Evolutionary conservation across 306 rosid species (phyloP), one percentile per base, ranked within the genome.

Genomic region (Glycyrrhiza uralensis): DNA sequence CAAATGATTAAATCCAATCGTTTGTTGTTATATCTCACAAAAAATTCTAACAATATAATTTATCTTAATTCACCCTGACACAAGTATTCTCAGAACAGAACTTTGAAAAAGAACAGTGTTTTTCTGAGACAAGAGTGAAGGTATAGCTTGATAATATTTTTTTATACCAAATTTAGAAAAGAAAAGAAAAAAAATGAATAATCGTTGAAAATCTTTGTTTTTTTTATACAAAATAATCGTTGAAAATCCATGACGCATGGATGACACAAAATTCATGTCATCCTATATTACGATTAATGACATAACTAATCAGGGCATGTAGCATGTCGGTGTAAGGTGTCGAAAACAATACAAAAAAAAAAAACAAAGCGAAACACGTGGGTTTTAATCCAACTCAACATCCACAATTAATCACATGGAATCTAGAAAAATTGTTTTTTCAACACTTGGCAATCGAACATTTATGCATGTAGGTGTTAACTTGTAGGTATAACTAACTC

Each of bases 181-280:
- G n/a, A n/a, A n/a, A n/a, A n/a, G n/a, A n/a, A n/a, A n/a, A n/a
- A n/a, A n/a, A n/a, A n/a, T n/a, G n/a, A n/a, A n/a, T n/a, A n/a
- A n/a, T n/a, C n/a, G n/a, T n/a, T n/a, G n/a, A n/a, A n/a, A n/a
- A n/a, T n/a, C n/a, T n/a, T n/a, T n/a, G n/a, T n/a, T n/a, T n/a
- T n/a, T n/a, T n/a, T n/a, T n/a, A n/a, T n/a, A n/a, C n/a, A n/a
- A 10, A 12, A 38, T 38, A 1, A 38, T 9, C 10, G 11, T 38
- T 8, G 44, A 38, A 38, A 58, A 38, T 19, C 18, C 11, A 73
- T 79, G 83, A 79, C 71, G 51, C 20, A 36, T 57, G 44, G 79
- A 18, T 73, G 79, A 79, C 36, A 24, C 10, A 24, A 73, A 66
- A 58, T 66, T 22, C 0, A 9, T 42, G 74, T 54, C 73, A 66